Evolutionary conservation across 441 rosid species (phyloP).

Genomic region (Kokia cookei): DNA sequence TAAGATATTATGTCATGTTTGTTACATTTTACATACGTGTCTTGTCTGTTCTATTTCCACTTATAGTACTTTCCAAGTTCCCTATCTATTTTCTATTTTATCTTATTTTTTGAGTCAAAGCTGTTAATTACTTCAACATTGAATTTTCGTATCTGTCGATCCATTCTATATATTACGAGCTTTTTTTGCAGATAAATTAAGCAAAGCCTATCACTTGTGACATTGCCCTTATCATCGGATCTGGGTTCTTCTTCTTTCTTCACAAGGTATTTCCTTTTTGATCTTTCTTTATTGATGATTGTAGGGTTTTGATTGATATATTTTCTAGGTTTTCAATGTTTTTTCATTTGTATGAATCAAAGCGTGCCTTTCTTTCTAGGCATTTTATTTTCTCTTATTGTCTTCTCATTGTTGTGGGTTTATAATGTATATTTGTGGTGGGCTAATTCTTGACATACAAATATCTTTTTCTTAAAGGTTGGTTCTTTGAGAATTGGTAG

Average conservation of each 20-base stretch:
- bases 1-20: neutral
- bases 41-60: neutral
- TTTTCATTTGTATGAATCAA: conserved; percentile 9
- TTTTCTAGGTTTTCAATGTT: conserved; percentile 10
- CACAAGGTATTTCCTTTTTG: conserved; percentile 12
- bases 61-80: conserved; percentile 9
- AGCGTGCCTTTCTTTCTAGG: conserved; percentile 14
- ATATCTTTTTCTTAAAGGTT: neutral
- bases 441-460: conserved; percentile 13
- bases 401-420: too few relatives aligned
- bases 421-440: neutral
- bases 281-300: conserved; percentile 1
- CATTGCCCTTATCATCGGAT: conserved; percentile 32
- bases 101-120: conserved; percentile 3
- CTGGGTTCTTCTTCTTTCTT: conserved; percentile 34
- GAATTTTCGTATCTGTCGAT: conserved; percentile 8
- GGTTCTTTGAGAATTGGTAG: conserved; percentile 2
- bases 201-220: conserved; percentile 6
- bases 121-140: conserved; percentile 6
- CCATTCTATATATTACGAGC: conserved; percentile 1
- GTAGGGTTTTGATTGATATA: neutral
- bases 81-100: neutral
- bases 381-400: too few relatives aligned
- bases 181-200: conserved; percentile 1
- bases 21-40: neutral